Base-by-base conservation (phyloP, 192 early-diverging fungal species). In the Gonapodya prolifera region DNA sequence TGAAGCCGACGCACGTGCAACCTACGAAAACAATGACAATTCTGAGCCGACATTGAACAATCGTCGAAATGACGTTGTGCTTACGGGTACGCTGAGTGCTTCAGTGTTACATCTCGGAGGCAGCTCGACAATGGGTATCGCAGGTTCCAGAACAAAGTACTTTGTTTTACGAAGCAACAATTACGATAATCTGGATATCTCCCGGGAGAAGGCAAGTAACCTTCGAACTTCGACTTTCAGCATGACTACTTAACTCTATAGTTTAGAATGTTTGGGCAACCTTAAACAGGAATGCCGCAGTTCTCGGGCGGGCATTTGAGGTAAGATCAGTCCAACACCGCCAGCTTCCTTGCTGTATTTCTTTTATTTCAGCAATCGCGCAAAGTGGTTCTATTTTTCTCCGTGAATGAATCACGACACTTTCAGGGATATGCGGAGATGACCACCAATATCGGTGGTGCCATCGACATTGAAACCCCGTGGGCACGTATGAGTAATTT, bases 121-220 rank as follows among this genome's bases (percentile, higher is more conserved):
- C n/a, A n/a, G n/a, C n/a, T 61, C 45, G 8, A 8, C 45, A 61
- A 16, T 61, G 23, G 45, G 23, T 8, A 16, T 23, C 8, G 45
- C 45, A 61, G 8, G 45, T 61, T 61, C 71, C 8, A 32, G 8
- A 32, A 32, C 71, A 2, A 18, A 32, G 71, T 73, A 73, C 31
- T 73, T 73, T 73, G 71, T 73, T 32, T 13, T 73, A 29, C 71
- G 71, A 29, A 73, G 71, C 31, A 73, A 73, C 31, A 73, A 73
- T 29, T 73, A 30, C 31, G 71, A 73, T 8, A 73, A 73, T 29
- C 8, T 73, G 28, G 71, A 73, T 18, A 73, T 73, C 32, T 73
- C 71, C 31, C 71, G 32, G 18, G 71, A 73, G 18, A 73, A 73
- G 71, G 71, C 29, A 32, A 13, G 28, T 30, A 2, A 30, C 8